Base-by-base conservation (phyloP, 78 protist species). In the Dictyostelium firmibasis region DNA sequence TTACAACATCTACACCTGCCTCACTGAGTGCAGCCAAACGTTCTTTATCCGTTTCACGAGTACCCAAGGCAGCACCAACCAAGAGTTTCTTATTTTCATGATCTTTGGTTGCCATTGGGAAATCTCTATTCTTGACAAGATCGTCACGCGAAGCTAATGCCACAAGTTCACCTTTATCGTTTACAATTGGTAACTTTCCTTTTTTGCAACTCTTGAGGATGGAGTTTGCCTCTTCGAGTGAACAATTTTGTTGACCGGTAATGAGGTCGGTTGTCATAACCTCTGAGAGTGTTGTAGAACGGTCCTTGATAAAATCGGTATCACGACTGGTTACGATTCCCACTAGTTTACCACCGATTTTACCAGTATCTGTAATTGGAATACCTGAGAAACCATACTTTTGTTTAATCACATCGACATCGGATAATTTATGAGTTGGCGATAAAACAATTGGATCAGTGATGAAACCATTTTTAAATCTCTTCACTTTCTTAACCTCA, bases 281-380 rank as follows among this genome's bases (percentile, higher is more conserved):
- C 57, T 97, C 98, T 2, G 79, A 3, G 10, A 98, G 81, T 2
- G 53, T 5, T 9, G 85, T 70, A 25, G 38, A 36, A 91, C 96
- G 85, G 89, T 91, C 93, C 77, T 83, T 77, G 33, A 96, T 38
- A 64, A 97, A 98, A 83, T 97, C 98, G 38, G 97, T 83, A 86
- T 98, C 99, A 69, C 97, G 97, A 4, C 78, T n/a, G 18, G 98
- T 95, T 43, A 98, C 97, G 29, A 98, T 94, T 86, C 99, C 99
- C 35, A 98, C 74, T 8, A 98, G 88, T 70, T 74, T 27, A 41
- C 97, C 91, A 35, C 94, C 94, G 18, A 89, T 89, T 11, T 18
- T 60, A 38, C 94, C 96, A 36, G 29, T 89, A 13, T 96, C 98
- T 11, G 98, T 97, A 91, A 98, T 91, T 27, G 98, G 99, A 60